phyloP scores from a whole-genome alignment of 768 basidiomycete species.

The Dictyophora rubrovolvata region DNA sequence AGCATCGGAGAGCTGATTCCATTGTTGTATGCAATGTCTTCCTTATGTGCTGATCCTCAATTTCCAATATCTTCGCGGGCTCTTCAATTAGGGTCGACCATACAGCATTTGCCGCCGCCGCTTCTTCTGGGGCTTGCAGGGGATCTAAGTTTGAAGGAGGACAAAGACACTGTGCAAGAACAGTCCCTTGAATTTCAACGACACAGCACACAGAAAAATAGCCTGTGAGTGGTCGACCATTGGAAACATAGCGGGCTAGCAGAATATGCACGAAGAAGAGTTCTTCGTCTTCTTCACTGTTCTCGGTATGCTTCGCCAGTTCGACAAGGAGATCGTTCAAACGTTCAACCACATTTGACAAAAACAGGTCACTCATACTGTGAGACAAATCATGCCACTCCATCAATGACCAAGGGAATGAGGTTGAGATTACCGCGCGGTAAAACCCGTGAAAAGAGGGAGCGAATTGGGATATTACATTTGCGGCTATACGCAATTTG shows the following conservation, averaged over 20 bases:
- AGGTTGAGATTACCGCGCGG: slow-evolving; percentile 71
- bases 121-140: slow-evolving; percentile 36
- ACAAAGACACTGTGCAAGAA: slow-evolving; percentile 61
- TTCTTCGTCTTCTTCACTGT: slow-evolving; percentile 37
- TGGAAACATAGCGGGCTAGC: slow-evolving; percentile 62
- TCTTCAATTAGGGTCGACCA: slow-evolving; percentile 62
- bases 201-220: slow-evolving; percentile 88
- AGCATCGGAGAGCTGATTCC: slow-evolving; percentile 60
- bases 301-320: slow-evolving; percentile 44
- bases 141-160: slow-evolving; percentile 24
- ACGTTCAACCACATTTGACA: slow-evolving; percentile 54
- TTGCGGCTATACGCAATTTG: slow-evolving; percentile 38
- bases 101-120: slow-evolving; percentile 75
- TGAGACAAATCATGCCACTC: slow-evolving; percentile 54
- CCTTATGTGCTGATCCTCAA: slow-evolving; percentile 25
- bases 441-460: slow-evolving; percentile 83
- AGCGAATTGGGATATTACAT: slow-evolving; percentile 62
- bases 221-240: slow-evolving; percentile 71
- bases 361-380: slow-evolving; percentile 51
- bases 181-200: slow-evolving; percentile 76
- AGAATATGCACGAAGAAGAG: slow-evolving; percentile 61
- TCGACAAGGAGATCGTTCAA: slow-evolving; percentile 63
- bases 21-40: slow-evolving; percentile 38
- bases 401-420: slow-evolving; percentile 58
- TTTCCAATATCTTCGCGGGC: slow-evolving; percentile 33